A percentile compares a stretch with the other conserved stretches of the same genome.
Evolutionary conservation across 306 rosid genomes (phyloP).

Genomic region (Hippophae rhamnoides): DNA sequence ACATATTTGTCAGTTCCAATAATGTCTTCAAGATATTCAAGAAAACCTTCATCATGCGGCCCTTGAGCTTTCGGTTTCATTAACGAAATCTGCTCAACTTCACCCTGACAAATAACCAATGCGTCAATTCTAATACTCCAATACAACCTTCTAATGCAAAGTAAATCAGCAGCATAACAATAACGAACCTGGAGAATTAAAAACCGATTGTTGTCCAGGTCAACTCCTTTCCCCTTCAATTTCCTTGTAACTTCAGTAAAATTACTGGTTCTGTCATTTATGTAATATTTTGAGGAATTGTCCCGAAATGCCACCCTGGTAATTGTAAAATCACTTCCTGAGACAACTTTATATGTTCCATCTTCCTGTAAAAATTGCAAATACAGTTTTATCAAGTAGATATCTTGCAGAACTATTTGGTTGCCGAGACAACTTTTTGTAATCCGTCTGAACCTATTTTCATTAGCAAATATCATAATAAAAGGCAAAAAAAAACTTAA

Average conservation of each 20-base stretch:
- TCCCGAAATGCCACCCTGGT: conserved; percentile 84
- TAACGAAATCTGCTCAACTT: conserved; percentile 67
- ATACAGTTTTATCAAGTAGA: background rate
- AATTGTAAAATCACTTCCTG: conserved; percentile 80
- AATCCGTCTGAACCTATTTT: no score
- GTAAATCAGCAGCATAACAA: background rate
- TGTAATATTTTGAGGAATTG: conserved; percentile 83
- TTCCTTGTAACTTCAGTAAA: conserved; percentile 94
- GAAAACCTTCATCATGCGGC: conserved; percentile 76
- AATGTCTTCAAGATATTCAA: conserved; percentile 94
- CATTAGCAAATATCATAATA: no score
- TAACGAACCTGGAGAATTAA: conserved; percentile 81
- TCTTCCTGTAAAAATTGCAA: conserved; percentile 44
- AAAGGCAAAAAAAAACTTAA: no score
- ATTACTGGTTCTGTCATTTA: conserved; percentile 72
- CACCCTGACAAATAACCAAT: conserved; percentile 54
- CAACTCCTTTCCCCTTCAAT: conserved; percentile 92
- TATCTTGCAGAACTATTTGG: no score
- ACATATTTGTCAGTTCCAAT: conserved; percentile 90
- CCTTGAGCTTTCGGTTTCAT: no score
- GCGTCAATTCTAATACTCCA: conserved; percentile 14
- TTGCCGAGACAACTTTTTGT: no score
- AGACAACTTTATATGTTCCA: conserved; percentile 64
- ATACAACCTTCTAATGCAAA: conserved; percentile 7
- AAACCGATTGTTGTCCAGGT: conserved; percentile 91